Evolutionary conservation across 192 early-diverging fungal species (phyloP), one percentile per base, ranked within the genome.

Genomic region (Chytriomyces sp.): DNA sequence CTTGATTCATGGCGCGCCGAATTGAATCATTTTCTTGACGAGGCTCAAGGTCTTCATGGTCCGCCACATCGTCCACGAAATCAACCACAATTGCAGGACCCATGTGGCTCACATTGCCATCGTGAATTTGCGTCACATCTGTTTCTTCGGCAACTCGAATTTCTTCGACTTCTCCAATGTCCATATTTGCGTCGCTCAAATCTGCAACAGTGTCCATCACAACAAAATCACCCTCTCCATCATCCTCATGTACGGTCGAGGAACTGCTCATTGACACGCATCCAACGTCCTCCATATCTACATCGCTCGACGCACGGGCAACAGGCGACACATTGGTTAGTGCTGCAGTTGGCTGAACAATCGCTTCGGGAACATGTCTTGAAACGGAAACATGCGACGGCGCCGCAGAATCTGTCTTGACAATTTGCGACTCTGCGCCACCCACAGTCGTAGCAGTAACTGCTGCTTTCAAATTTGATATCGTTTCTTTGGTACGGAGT

Each of bases 181-280:
- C 57, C 57, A 59, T 20, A 16, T n/a, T 59, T 16, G 20, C 57
- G 5, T 64, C 63, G 43, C 18, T 11, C 6, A 3, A 11, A 46
- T 9, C 43, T 44, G 50, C 49, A 5, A 24, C 26, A 10, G 26
- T 49, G 28, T 69, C 50, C 45, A 49, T 23, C 18, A 69, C 68
- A 20, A 50, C 13, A 50, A 69, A 69, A 7, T 50, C 68, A 26
- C 68, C 68, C 49, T 49, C 68, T 26, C 18, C 68, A 69, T 69
- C 68, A 23, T 53, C 68, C 26, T 7, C 62, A 18, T 64, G n/a
- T 8, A 24, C 62, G 20, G 53, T 57, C 53, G 53, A 57, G 16
- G 53, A 57, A 13, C 16, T n/a, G 53, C 53, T 57, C 53, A 57
- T 57, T 13, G 16, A n/a, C 53, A 57, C 5, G 20, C 16, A 13